These are phyloP conservation scores for Cladorrhinum sp. DNA, from an alignment of 2,329 filamentous ascomycete species.

Conservation along the genomic window DNA sequence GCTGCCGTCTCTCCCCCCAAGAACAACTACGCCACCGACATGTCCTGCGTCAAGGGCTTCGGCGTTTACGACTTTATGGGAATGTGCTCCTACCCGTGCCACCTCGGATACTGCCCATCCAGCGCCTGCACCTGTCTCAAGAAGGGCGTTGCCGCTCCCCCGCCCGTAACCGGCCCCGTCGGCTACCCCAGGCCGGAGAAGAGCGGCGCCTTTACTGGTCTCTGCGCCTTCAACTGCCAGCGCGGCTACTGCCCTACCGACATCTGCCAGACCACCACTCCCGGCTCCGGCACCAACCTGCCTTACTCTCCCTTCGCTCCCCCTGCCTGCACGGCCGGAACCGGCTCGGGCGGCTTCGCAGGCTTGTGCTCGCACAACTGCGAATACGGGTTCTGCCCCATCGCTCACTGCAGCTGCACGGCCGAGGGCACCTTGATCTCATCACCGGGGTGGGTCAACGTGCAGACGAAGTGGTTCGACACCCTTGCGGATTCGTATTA, in stretches of 20 bases:
- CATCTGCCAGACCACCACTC: slow-evolving; percentile 7
- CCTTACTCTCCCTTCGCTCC: slow-evolving; percentile 9
- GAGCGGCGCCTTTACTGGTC: slow-evolving; percentile 21
- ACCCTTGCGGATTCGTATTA: neutral
- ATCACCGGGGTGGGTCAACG: neutral
- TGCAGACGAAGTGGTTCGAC: neutral
- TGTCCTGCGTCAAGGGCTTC: slow-evolving; percentile 26
- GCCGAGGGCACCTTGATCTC: neutral
- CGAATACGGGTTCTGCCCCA: slow-evolving; percentile 14
- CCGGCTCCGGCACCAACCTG: neutral
- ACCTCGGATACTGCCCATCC: slow-evolving; percentile 30
- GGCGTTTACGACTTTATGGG: slow-evolving; percentile 20
- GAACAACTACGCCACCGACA: neutral
- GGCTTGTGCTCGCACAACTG: neutral
- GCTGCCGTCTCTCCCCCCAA: neutral
- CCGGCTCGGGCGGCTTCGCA: neutral
- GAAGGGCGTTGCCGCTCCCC: slow-evolving; percentile 13
- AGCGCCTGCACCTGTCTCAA: slow-evolving; percentile 26
- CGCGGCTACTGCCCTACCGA: slow-evolving; percentile 19
- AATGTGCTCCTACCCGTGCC: slow-evolving; percentile 30
- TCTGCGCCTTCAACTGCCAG: slow-evolving; percentile 22
- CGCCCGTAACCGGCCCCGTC: slow-evolving; percentile 3
- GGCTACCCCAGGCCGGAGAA: slow-evolving; percentile 23
- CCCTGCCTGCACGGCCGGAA: neutral
- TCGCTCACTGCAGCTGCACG: neutral